Evolutionary conservation across 768 basidiomycete genomes (phyloP).

Genomic region (Termitomyces sp.): DNA sequence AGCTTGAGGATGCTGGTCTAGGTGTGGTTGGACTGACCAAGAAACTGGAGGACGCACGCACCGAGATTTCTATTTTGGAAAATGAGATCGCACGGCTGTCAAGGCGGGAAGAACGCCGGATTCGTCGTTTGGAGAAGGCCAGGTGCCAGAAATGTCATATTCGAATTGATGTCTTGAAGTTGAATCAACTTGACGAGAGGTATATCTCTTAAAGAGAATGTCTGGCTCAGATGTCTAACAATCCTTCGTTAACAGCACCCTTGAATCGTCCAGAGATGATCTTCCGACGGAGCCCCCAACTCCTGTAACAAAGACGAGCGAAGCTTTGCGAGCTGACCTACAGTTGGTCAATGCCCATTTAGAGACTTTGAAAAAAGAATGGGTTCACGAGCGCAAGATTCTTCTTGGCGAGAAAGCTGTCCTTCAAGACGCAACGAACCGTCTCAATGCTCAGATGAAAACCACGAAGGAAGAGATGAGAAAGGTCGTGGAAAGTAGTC

Average conservation of each 20-base stretch:
- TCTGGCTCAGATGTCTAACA: neutral
- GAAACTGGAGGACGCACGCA: conserved; percentile 68
- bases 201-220: conserved; percentile 19
- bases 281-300: conserved; percentile 58
- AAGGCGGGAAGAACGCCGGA: conserved; percentile 65
- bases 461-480: conserved; percentile 52
- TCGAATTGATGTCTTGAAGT: conserved; percentile 50
- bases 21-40: conserved; percentile 67
- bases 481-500: conserved; percentile 48
- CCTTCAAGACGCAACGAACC: conserved; percentile 65
- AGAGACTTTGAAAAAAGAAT: conserved; percentile 57
- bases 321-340: conserved; percentile 55
- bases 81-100: conserved; percentile 62
- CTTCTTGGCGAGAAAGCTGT: conserved; percentile 67
- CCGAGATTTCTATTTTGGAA: conserved; percentile 50
- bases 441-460: conserved; percentile 57
- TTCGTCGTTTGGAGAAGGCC: conserved; percentile 51
- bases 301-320: conserved; percentile 62
- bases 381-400: conserved; percentile 61
- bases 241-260: conserved; percentile 32
- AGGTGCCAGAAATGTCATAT: conserved; percentile 67
- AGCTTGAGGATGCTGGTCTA: conserved; percentile 75
- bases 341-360: conserved; percentile 60
- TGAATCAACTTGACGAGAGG: conserved; percentile 56
- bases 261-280: conserved; percentile 43